These are phyloP conservation scores for Ogataea corticis DNA, from an alignment of 805 yeast genomes.

Conservation along the genomic window DNA sequence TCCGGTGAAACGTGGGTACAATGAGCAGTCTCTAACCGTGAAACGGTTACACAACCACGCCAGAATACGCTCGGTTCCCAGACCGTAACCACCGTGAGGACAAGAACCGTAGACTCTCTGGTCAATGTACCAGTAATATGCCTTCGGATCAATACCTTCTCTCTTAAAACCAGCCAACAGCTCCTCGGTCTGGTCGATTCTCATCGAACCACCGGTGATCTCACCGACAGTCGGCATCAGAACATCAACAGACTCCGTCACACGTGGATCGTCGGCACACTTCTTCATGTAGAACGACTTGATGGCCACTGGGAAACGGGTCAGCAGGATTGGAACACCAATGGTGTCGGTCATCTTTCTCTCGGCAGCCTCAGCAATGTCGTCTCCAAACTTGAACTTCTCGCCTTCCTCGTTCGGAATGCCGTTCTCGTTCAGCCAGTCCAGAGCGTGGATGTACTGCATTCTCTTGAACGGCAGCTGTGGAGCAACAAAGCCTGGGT, in stretches of 20 bases:
- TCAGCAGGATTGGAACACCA: slow-evolving; percentile 89
- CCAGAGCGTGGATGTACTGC: slow-evolving; percentile 87
- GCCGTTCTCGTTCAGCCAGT: slow-evolving; percentile 95
- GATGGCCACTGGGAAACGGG: slow-evolving; percentile 93
- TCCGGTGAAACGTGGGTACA: slow-evolving; percentile 97
- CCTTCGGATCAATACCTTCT: slow-evolving; percentile 78
- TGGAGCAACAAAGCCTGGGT: slow-evolving; percentile 90
- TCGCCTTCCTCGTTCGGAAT: slow-evolving; percentile 94
- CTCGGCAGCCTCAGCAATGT: slow-evolving; percentile 99
- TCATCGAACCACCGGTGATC: slow-evolving; percentile 99
- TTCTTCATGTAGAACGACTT: slow-evolving; percentile 98
- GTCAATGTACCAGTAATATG: slow-evolving; percentile 96
- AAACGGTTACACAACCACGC: slow-evolving; percentile 98
- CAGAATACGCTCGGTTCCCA: slow-evolving; percentile 96
- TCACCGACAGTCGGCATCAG: slow-evolving; percentile 99
- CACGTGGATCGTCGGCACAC: slow-evolving; percentile 86
- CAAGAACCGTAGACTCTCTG: slow-evolving; percentile 96
- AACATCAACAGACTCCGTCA: slow-evolving; percentile 97
- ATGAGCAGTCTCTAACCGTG: slow-evolving; percentile 97
- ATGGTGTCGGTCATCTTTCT: slow-evolving; percentile 96
- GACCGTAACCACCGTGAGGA: slow-evolving; percentile 99
- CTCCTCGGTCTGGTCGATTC: slow-evolving; percentile 81
- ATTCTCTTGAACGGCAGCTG: slow-evolving; percentile 84
- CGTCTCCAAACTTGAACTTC: slow-evolving; percentile 94
- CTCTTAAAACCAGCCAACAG: slow-evolving; percentile 88